Conservation (phyloP, 2,329 filamentous ascomycete genomes). For the Leptographium lundbergii region DNA sequence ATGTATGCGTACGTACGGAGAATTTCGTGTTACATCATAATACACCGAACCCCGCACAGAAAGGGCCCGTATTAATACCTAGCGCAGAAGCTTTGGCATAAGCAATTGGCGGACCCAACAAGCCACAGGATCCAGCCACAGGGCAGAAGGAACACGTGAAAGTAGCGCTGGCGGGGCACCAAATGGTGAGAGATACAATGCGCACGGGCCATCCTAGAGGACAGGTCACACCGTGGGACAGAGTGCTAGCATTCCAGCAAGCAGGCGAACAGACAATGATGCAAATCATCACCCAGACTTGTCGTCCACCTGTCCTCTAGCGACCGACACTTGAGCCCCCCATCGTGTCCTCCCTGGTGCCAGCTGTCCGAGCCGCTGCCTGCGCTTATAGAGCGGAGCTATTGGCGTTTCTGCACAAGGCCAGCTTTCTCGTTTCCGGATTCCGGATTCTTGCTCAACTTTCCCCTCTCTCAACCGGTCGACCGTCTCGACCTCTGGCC, state of each 20-base stretch:
- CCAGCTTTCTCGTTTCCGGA: background rate
- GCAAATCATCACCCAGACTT: slow-evolving; percentile 2
- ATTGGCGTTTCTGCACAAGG: background rate
- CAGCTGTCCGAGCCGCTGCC: background rate
- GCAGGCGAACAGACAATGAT: slow-evolving; percentile 5
- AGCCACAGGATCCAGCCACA: background rate
- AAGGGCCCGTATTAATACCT: background rate
- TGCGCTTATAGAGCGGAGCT: background rate
- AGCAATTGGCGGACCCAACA: background rate
- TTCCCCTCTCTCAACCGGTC: background rate
- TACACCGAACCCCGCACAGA: too few species aligned
- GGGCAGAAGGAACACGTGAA: background rate
- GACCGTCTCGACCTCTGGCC: background rate
- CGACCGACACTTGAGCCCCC: background rate
- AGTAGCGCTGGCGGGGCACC: background rate
- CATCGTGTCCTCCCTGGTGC: background rate
- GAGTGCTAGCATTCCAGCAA: background rate
- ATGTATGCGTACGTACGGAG: too few species aligned
- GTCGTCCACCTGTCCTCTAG: background rate
- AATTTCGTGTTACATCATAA: too few species aligned
- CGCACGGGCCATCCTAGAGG: slow-evolving; percentile 10
- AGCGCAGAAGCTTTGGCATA: background rate
- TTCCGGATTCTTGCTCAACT: background rate
- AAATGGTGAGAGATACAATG: too few species aligned
- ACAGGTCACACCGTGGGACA: slow-evolving; percentile 6